Evolutionary conservation across 2,329 filamentous ascomycete genomes (phyloP).

Genomic region (Westerdykella sp.): DNA sequence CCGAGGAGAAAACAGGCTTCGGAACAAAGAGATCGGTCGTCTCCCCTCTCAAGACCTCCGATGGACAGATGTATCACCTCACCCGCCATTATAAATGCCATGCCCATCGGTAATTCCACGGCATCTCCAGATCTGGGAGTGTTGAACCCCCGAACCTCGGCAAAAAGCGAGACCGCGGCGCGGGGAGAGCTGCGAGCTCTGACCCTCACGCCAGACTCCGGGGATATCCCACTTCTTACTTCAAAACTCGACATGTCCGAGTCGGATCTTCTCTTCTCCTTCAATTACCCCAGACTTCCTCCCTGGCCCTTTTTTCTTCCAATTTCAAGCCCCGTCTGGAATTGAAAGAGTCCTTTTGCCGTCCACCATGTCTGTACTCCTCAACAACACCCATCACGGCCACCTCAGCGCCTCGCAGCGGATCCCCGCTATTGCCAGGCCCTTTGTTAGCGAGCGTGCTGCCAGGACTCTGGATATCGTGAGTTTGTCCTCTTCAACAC

Average conservation of each 20-base stretch:
- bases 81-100: not conserved
- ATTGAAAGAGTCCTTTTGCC: not conserved
- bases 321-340: not conserved
- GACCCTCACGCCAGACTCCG: not conserved
- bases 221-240: slow-evolving; percentile 1
- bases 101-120: not conserved
- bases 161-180: slow-evolving; percentile 7
- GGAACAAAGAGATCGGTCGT: too few relatives aligned
- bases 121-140: not conserved
- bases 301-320: not conserved
- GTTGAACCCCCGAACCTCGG: slow-evolving; percentile 17
- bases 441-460: slow-evolving; percentile 74
- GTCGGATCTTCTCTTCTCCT: slow-evolving; percentile 9
- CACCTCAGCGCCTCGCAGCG: slow-evolving; percentile 46
- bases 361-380: slow-evolving; percentile 28
- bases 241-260: slow-evolving; percentile 17
- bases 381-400: slow-evolving; percentile 31
- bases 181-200: slow-evolving; percentile 6
- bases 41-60: too few relatives aligned
- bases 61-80: too few relatives aligned
- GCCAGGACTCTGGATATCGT: slow-evolving; percentile 75
- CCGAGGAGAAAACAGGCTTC: not conserved
- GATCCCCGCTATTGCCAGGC: slow-evolving; percentile 54
- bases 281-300: slow-evolving; percentile 15
- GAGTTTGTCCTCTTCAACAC: slow-evolving; percentile 13